These are phyloP conservation scores for Pyrrhoderma noxium DNA, from an alignment of 1,284 basidiomycete genomes.

Conservation along the genomic window DNA sequence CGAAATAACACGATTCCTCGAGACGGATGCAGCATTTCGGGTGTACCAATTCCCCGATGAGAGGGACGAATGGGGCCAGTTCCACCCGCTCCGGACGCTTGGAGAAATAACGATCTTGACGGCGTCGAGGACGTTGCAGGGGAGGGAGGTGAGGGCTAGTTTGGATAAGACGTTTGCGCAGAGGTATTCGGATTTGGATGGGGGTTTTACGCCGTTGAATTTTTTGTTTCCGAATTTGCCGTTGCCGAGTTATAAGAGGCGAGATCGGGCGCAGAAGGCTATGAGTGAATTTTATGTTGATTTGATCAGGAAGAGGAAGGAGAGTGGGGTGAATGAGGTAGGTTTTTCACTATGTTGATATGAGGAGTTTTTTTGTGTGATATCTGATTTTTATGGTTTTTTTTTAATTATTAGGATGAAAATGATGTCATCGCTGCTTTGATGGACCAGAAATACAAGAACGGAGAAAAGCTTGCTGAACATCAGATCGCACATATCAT, in stretches of 20 bases:
- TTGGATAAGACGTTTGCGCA: constrained; percentile 84
- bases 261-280: constrained; percentile 86
- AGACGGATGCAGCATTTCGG: constrained; percentile 53
- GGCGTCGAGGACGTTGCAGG: constrained; percentile 88
- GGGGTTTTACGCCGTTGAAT: constrained; percentile 86
- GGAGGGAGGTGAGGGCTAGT: constrained; percentile 75
- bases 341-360: no score
- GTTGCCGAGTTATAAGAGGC: constrained; percentile 77
- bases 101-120: constrained; percentile 95
- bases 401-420: constrained; percentile 49
- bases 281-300: constrained; percentile 93
- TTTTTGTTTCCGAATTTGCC: constrained; percentile 94
- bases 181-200: constrained; percentile 86
- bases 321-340: constrained; percentile 37
- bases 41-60: constrained; percentile 52
- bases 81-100: constrained; percentile 68
- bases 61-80: constrained; percentile 60
- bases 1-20: constrained; percentile 71
- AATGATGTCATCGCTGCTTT: constrained; percentile 95
- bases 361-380: neutral
- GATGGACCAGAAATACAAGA: constrained; percentile 80
- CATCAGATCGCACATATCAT: constrained; percentile 95
- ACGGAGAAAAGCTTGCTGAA: constrained; percentile 73
- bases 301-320: constrained; percentile 77
- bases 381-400: constrained; percentile 1